A percentile compares a stretch with the other conserved stretches of the same genome.
Conservation (phyloP, 768 basidiomycete genomes). For the Naematelia encephala region DNA sequence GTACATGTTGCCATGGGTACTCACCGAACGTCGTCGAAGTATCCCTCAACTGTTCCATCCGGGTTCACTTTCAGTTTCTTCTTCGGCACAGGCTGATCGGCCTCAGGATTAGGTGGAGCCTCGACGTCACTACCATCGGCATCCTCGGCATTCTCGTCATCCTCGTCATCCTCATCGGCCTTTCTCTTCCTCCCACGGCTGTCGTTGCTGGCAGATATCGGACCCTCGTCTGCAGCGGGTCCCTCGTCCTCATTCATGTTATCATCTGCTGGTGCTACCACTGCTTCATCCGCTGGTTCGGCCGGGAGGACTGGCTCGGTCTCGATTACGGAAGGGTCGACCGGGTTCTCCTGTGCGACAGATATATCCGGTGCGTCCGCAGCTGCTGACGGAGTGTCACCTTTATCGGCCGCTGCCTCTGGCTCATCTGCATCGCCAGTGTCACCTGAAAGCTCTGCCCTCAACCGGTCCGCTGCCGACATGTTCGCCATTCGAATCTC, state of each 20-base stretch:
- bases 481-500: constrained; percentile 94
- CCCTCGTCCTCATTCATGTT: constrained; percentile 18
- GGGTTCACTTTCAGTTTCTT: constrained; percentile 72
- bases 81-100: constrained; percentile 50
- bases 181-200: constrained; percentile 55
- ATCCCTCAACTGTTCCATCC: constrained; percentile 84
- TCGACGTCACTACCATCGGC: constrained; percentile 37
- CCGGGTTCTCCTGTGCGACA: constrained; percentile 26
- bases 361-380: too few relatives aligned
- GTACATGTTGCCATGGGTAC: constrained; percentile 35
- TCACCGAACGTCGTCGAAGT: constrained; percentile 87
- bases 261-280: constrained; percentile 12
- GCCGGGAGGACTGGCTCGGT: constrained; percentile 17
- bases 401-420: constrained; percentile 14
- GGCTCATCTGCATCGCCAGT: constrained; percentile 1
- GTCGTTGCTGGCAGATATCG: background rate
- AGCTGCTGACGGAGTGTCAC: constrained; percentile 4
- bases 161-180: constrained; percentile 34
- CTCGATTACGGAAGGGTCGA: constrained; percentile 33
- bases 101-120: constrained; percentile 46
- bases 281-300: constrained; percentile 24
- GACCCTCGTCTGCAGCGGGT: constrained; percentile 9
- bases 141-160: constrained; percentile 53
- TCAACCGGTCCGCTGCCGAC: constrained; percentile 90
- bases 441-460: constrained; percentile 70